Base-by-base conservation (phyloP, 768 basidiomycete genomes). In the Tulasnella sp. region DNA sequence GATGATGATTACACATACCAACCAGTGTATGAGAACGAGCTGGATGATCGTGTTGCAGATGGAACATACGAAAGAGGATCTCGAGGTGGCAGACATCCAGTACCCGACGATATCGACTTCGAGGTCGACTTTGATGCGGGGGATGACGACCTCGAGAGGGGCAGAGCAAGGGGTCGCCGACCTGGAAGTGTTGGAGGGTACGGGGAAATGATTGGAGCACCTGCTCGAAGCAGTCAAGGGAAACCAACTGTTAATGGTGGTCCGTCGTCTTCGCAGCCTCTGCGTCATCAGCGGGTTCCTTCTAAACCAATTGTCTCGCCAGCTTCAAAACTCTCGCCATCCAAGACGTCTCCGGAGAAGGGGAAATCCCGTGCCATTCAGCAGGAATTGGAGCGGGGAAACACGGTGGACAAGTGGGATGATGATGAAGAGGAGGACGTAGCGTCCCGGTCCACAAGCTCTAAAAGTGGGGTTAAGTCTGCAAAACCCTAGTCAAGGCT, bases 381-480 rank as follows among this genome's bases (percentile, higher is more conserved):
- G 69, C 29, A 64, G 49, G 77, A 78, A 38, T 38, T 78, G n/a
- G 78, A 78, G 42, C 76, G 31, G 19, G 42, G 39, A 17, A 67
- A 42, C n/a, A 70, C 49, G 40, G 78, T 31, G 45, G 78, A 78
- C 14, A 42, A 67, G 52, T 78, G 77, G 78, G 78, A 78, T 36
- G 77, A 78, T 29, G 78, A 78, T 25, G 78, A 67, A 0, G 78
- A 78, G 22, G 77, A 64, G 5, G 58, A 34, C 29, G 31, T 25
- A 5, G 29, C 5, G 15, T 64, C 31, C 12, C 22, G 31, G 58
- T 14, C 58, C 11, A 64, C 8, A 5, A 12, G 29, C 29, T 64
- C 58, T 3, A 64, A 34, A 64, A 64, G 29, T 25, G 29, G 22
- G 25, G 31, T 15, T 17, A 64, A 64, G 29, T 29, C 58, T 14